Evolutionary conservation across 495 filamentous ascomycete genomes (phyloP), one percentile per base, ranked within the genome.

Genomic region (Xylaria longipes): DNA sequence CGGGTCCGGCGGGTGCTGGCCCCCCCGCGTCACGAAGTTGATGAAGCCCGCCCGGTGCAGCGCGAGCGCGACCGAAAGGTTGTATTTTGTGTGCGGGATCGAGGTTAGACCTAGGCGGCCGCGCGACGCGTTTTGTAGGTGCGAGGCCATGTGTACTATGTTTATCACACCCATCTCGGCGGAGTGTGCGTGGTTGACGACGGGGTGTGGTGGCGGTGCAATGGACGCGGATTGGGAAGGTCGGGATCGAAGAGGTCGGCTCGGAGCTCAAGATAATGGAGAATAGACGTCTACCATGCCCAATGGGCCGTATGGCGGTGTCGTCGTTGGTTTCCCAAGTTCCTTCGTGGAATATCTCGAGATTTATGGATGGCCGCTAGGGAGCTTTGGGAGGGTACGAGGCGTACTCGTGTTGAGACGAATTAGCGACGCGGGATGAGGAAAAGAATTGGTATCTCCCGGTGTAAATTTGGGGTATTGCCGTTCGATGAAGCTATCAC

Each of bases 101-200:
- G 94, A 96, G 50, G 97, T 98, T 4, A 97, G 86, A 69, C 92
- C 93, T 4, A 99, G 89, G 1, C 92, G 92, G 8, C 93, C 95
- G 78, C 91, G 91, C 61, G 92, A 91, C 76, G 92, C 93, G 85
- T 99, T 99, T 84, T 97, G 94, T 46, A 99, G 87, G 86, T 98
- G 96, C 64, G 94, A 93, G 84, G 93, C 97, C 76, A 94, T 88
- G 86, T 95, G 81, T 65, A 89, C 83, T 75, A 98, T 9, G 81
- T 89, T 89, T 77, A 89, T 86, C 84, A 99, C 90, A 78, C 94
- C 97, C 96, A 98, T 98, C 69, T 78, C 82, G 65, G 65, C 33
- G 65, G 65, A 20, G 60, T 8, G 22, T 3, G 62, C 0, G 5
- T 27, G 29, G 17, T 35, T 1, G 62, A 5, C 3, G 25, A 3